Percentiles rank a stretch among this genome's conserved stretches.
phyloP scores from a whole-genome alignment of 2,329 filamentous ascomycete genomes.

The Pseudocercospora fijiensis region DNA sequence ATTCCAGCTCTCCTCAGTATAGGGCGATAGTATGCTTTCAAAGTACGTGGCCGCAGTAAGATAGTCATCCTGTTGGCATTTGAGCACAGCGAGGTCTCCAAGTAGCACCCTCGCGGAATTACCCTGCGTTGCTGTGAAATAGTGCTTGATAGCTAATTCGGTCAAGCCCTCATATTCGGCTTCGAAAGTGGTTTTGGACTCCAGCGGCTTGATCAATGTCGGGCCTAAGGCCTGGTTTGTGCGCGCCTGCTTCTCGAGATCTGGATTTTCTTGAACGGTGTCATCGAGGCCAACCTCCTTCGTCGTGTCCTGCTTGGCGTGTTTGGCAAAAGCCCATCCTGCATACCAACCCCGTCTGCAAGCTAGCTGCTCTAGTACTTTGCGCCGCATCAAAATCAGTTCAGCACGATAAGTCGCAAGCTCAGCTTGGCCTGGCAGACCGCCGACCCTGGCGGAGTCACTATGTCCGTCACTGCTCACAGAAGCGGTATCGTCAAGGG shows the following conservation, averaged over 20 bases:
- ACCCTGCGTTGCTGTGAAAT: constrained; percentile 71
- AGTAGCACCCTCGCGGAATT: constrained; percentile 76
- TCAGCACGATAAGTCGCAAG: constrained; percentile 81
- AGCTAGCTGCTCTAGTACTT: constrained; percentile 73
- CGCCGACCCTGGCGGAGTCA: constrained; percentile 18
- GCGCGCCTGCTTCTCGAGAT: constrained; percentile 4
- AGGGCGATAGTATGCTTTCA: constrained; percentile 72
- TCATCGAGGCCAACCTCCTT: constrained; percentile 43
- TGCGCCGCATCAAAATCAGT: constrained; percentile 74
- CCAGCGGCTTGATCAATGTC: constrained; percentile 37
- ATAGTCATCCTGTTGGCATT: constrained; percentile 69
- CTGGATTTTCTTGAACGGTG: constrained; percentile 12
- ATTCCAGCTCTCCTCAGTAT: constrained; percentile 75
- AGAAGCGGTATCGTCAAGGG: constrained; percentile 10
- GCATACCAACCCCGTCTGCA: constrained; percentile 71
- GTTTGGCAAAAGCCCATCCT: constrained; percentile 60
- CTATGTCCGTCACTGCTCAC: background rate
- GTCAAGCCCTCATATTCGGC: constrained; percentile 63
- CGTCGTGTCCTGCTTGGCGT: constrained; percentile 31
- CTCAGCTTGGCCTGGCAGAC: constrained; percentile 63
- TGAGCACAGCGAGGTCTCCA: constrained; percentile 82
- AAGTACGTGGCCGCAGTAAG: constrained; percentile 74
- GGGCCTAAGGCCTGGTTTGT: constrained; percentile 20
- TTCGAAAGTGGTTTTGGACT: constrained; percentile 42
- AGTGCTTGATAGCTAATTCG: constrained; percentile 79